phyloP scores from a whole-genome alignment of 345 rosid genomes.

The Limnanthes douglasii region DNA sequence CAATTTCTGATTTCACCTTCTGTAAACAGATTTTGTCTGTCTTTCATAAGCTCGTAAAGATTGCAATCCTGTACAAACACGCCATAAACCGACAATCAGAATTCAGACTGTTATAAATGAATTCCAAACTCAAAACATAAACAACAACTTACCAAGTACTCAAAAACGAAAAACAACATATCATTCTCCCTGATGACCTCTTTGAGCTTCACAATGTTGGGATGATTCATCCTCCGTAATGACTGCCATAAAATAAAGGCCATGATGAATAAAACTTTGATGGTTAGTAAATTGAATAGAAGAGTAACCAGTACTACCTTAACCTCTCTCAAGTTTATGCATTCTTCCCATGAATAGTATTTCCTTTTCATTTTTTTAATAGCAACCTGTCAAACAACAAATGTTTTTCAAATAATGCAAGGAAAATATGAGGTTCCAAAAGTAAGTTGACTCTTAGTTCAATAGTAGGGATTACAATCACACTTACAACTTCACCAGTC shows the following conservation, averaged over 20 bases:
- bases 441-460: no score
- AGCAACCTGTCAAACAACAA: constrained; percentile 93
- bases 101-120: no score
- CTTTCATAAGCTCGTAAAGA: constrained; percentile 91
- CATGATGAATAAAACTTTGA: constrained; percentile 1
- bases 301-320: constrained; percentile 32
- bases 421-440: no score
- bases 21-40: constrained; percentile 53
- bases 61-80: constrained; percentile 55
- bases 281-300: no score
- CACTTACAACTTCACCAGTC: constrained; percentile 89
- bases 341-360: constrained; percentile 89
- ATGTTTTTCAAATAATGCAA: no score
- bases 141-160: constrained; percentile 59
- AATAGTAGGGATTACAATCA: no score
- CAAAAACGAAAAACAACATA: constrained; percentile 78
- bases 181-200: constrained; percentile 92
- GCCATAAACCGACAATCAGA: constrained; percentile 4
- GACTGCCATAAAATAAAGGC: constrained; percentile 28
- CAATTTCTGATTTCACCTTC: constrained; percentile 76
- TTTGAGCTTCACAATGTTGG: constrained; percentile 87
- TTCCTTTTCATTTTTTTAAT: constrained; percentile 96
- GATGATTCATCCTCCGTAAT: constrained; percentile 78
- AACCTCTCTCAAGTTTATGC: constrained; percentile 87
- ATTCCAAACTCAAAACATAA: no score